Evolutionary conservation across 2,329 filamentous ascomycete genomes (phyloP).

Genomic region (Paracorniculantispora psalliotae): DNA sequence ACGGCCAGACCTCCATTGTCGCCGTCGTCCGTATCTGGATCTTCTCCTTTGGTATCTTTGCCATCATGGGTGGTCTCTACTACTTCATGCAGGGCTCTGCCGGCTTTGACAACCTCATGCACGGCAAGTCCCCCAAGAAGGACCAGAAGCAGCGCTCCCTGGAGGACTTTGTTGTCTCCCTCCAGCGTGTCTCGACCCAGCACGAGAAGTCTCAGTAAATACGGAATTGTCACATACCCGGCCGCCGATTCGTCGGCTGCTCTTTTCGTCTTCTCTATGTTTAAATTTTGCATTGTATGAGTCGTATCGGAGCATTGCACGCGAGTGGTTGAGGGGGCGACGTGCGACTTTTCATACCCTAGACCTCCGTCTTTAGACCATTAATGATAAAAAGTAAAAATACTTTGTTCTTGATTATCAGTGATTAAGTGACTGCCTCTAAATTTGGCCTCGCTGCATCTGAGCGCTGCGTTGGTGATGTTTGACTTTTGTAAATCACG

Average conservation of each 20-base stretch:
- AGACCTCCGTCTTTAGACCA: conserved; percentile 34
- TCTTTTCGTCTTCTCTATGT: conserved; percentile 35
- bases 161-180: conserved; percentile 86
- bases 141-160: conserved; percentile 77
- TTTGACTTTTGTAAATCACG: background rate
- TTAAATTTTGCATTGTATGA: conserved; percentile 36
- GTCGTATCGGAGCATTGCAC: conserved; percentile 30
- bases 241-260: conserved; percentile 28
- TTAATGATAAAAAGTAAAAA: conserved; percentile 42
- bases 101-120: conserved; percentile 89
- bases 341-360: conserved; percentile 33
- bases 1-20: conserved; percentile 66
- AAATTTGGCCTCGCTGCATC: too few relatives aligned
- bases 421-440: too few relatives aligned
- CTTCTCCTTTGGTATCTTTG: conserved; percentile 87
- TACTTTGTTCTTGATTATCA: background rate
- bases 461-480: too few relatives aligned
- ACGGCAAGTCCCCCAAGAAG: conserved; percentile 79
- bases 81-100: conserved; percentile 77
- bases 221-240: conserved; percentile 34
- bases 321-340: conserved; percentile 28
- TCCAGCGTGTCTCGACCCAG: conserved; percentile 86
- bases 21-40: conserved; percentile 86
- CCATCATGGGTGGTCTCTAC: conserved; percentile 66
- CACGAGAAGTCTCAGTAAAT: conserved; percentile 80